phyloP scores from a whole-genome alignment of 2,329 filamentous ascomycete species.

The Proliferodiscus dingleyae region DNA sequence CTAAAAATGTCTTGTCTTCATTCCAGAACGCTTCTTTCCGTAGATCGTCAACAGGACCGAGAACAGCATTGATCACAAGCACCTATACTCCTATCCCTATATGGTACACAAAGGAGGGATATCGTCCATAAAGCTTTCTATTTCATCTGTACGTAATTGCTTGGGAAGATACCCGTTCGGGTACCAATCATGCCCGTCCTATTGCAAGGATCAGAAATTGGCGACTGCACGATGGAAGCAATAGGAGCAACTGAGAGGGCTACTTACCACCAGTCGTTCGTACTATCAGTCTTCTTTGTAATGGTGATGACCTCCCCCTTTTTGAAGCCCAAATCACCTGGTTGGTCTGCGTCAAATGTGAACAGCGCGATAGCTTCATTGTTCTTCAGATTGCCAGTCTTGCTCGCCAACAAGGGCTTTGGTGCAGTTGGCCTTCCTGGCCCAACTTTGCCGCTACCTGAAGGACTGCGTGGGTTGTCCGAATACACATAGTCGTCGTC shows the following conservation, averaged over 20 bases:
- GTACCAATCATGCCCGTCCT: slow-evolving; percentile 86
- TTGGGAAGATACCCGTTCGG: slow-evolving; percentile 88
- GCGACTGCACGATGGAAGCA: not conserved
- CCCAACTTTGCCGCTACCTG: slow-evolving; percentile 40
- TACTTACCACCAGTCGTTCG: slow-evolving; percentile 88
- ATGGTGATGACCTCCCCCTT: slow-evolving; percentile 97
- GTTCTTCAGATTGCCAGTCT: slow-evolving; percentile 51
- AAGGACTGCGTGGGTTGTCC: slow-evolving; percentile 39
- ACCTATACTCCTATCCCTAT: not conserved
- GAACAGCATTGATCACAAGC: not conserved
- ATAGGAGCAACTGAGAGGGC: not conserved
- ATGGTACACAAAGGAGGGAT: not conserved
- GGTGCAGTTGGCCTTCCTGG: slow-evolving; percentile 80
- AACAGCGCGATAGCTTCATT: slow-evolving; percentile 89
- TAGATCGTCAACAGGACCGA: not conserved
- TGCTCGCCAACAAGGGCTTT: slow-evolving; percentile 74
- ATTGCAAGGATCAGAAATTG: slow-evolving; percentile 19
- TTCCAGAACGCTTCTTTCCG: not conserved
- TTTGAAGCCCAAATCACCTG: slow-evolving; percentile 90
- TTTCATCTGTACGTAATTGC: slow-evolving; percentile 67
- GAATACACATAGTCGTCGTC: slow-evolving; percentile 50
- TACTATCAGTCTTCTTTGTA: slow-evolving; percentile 87
- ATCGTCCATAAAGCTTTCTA: not conserved
- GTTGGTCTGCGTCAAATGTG: slow-evolving; percentile 91
- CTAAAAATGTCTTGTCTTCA: not conserved